A percentile compares a stretch with the other conserved stretches of the same genome.
These are phyloP conservation scores for Trichoderma sp. DNA, from an alignment of 2,329 filamentous ascomycete species.

Conservation along the genomic window DNA sequence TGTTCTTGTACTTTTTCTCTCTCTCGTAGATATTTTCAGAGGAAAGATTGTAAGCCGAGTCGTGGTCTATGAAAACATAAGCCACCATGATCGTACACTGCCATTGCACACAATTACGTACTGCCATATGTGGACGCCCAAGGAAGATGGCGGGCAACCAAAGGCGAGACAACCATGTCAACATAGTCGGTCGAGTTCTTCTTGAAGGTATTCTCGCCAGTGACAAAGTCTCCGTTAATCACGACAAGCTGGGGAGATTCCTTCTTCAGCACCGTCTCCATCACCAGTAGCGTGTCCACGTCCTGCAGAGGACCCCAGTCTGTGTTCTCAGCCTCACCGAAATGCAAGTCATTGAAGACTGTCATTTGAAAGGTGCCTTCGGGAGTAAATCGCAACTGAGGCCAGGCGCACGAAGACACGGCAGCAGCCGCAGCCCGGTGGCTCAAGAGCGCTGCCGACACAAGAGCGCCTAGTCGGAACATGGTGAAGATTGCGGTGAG, in stretches of 20 bases:
- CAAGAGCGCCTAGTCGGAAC: not conserved
- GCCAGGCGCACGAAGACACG: not conserved
- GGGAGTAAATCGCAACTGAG: not conserved
- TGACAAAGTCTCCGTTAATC: not conserved
- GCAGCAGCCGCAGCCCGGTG: not conserved
- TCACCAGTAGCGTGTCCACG: not conserved
- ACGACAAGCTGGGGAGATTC: not conserved
- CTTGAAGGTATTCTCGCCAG: not conserved
- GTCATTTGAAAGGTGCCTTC: constrained; percentile 6
- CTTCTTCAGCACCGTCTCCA: not conserved
- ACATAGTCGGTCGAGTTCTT: not conserved
- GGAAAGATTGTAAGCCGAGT: not conserved
- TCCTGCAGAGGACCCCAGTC: not conserved
- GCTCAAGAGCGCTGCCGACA: not conserved
- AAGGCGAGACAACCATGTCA: not conserved
- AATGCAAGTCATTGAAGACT: constrained; percentile 3
- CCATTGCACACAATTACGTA: not conserved
- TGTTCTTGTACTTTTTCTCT: not conserved
- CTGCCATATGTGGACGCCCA: not conserved
- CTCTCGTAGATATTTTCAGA: not conserved
- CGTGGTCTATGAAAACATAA: not conserved
- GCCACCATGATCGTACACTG: not conserved
- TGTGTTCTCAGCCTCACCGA: not conserved
- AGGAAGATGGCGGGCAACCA: not conserved
- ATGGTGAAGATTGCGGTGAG: not conserved